Conservation (phyloP, 2,329 filamentous ascomycete species). For the Talaromyces pinophilus region DNA sequence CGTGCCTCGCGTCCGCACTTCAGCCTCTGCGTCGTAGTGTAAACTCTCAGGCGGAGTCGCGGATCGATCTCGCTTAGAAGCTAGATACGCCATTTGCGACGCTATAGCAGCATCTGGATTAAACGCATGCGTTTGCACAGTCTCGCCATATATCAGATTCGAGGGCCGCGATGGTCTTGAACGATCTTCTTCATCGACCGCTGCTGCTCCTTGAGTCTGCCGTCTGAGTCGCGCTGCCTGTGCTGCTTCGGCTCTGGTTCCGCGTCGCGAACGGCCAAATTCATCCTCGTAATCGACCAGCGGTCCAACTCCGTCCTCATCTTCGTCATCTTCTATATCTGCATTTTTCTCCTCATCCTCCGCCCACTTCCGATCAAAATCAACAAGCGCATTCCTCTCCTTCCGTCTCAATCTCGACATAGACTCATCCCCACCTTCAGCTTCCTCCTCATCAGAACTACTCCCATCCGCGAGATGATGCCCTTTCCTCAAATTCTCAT, state of each 20-base stretch:
- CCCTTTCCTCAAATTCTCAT: conserved; percentile 88
- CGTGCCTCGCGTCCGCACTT: conserved; percentile 83
- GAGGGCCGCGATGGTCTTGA: conserved; percentile 58
- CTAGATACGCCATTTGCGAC: conserved; percentile 74
- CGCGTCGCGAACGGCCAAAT: conserved; percentile 78
- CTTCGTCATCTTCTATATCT: conserved; percentile 41
- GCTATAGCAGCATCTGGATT: conserved; percentile 66
- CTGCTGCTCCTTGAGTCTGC: conserved; percentile 24
- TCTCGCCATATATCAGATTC: conserved; percentile 79
- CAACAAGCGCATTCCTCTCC: conserved; percentile 64
- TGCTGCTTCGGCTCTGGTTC: conserved; percentile 68
- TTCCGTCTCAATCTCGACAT: conserved; percentile 61
- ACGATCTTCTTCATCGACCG: conserved; percentile 27
- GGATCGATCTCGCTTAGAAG: conserved; percentile 73
- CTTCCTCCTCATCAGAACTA: conserved; percentile 37
- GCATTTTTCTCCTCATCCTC: conserved; percentile 57
- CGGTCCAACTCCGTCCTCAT: conserved; percentile 54
- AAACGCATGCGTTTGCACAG: conserved; percentile 82
- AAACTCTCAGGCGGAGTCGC: conserved; percentile 75
- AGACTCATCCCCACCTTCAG: conserved; percentile 38
- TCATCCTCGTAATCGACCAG: conserved; percentile 89
- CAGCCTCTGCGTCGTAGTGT: conserved; percentile 83
- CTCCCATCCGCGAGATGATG: conserved; percentile 62
- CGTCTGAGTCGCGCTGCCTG: conserved; percentile 59
- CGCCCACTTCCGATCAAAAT: conserved; percentile 96